Evolutionary conservation across 768 basidiomycete genomes (phyloP).

Genomic region (Russula griseocarnosa): DNA sequence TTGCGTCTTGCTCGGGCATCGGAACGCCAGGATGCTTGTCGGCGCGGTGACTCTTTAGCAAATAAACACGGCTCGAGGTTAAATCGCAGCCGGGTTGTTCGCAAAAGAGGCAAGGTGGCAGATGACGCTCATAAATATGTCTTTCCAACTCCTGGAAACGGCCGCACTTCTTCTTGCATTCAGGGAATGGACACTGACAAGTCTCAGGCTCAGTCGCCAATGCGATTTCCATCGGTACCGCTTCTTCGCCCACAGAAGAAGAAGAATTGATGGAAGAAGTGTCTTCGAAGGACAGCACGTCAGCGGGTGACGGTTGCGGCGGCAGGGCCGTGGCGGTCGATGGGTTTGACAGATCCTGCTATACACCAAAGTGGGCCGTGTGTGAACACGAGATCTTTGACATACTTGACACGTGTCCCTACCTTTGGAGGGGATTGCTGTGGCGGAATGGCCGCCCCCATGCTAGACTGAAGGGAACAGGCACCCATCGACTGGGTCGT

Average conservation of each 20-base stretch:
- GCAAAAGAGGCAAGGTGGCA: conserved; percentile 1
- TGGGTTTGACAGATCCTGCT: not conserved
- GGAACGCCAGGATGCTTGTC: not conserved
- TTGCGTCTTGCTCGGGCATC: not conserved
- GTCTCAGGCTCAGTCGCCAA: not conserved
- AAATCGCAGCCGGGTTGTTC: not conserved
- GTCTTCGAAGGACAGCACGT: not conserved
- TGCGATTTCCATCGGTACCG: not conserved
- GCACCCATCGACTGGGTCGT: not conserved
- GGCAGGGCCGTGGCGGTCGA: not conserved
- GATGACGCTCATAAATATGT: not conserved
- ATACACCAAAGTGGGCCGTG: not conserved
- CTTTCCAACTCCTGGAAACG: conserved; percentile 3
- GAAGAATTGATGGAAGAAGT: not conserved
- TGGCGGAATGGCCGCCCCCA: not conserved
- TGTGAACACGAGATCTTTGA: not conserved
- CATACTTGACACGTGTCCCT: not conserved
- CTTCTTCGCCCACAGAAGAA: not conserved
- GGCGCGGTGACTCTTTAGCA: not conserved
- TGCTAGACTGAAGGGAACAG: not conserved
- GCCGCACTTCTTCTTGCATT: not conserved
- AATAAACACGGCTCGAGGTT: not conserved
- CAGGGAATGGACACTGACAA: conserved; percentile 7
- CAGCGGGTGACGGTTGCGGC: not conserved
- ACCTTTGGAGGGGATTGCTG: not conserved